Conservation (phyloP, 2,329 filamentous ascomycete genomes). For the Scedosporium apiospermum region DNA sequence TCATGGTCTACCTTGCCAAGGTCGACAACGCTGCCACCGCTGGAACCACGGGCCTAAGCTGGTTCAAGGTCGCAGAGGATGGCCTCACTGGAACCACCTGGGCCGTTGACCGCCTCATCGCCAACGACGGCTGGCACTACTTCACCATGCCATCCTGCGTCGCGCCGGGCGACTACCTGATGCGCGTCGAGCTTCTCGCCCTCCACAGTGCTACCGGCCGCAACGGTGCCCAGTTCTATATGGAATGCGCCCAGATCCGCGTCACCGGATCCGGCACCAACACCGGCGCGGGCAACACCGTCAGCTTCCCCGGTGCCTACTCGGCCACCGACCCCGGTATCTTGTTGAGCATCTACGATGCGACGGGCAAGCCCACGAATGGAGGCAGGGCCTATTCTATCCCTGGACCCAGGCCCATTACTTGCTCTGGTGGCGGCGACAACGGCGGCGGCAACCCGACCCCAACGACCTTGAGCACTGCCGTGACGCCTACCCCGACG, state of each 20-base stretch:
- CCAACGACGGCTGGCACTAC: slow-evolving; percentile 20
- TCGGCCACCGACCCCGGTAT: slow-evolving; percentile 23
- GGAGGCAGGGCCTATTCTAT: slow-evolving; percentile 22
- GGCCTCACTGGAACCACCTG: slow-evolving; percentile 19
- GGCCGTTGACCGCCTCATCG: slow-evolving; percentile 19
- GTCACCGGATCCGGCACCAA: slow-evolving; percentile 15
- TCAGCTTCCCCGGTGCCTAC: slow-evolving; percentile 27
- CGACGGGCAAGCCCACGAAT: slow-evolving; percentile 18
- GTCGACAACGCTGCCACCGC: slow-evolving; percentile 35
- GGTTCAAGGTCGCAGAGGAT: slow-evolving; percentile 44
- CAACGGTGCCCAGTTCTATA: slow-evolving; percentile 17
- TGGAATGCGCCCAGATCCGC: slow-evolving; percentile 16
- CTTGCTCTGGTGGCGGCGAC: slow-evolving; percentile 11
- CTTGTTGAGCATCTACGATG: slow-evolving; percentile 23
- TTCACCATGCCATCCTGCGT: slow-evolving; percentile 28
- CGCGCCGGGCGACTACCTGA: slow-evolving; percentile 30
- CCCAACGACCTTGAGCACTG: not conserved
- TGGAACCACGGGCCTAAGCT: slow-evolving; percentile 25
- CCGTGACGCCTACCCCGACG: not conserved
- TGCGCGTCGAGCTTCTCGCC: slow-evolving; percentile 31
- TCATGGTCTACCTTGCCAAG: slow-evolving; percentile 37
- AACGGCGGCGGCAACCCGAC: not conserved
- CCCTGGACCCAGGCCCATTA: slow-evolving; percentile 21
- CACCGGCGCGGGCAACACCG: slow-evolving; percentile 13
- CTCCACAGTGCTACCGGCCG: slow-evolving; percentile 24